phyloP scores from a whole-genome alignment of 2,329 filamentous ascomycete species.

The Alternaria metachromatica region DNA sequence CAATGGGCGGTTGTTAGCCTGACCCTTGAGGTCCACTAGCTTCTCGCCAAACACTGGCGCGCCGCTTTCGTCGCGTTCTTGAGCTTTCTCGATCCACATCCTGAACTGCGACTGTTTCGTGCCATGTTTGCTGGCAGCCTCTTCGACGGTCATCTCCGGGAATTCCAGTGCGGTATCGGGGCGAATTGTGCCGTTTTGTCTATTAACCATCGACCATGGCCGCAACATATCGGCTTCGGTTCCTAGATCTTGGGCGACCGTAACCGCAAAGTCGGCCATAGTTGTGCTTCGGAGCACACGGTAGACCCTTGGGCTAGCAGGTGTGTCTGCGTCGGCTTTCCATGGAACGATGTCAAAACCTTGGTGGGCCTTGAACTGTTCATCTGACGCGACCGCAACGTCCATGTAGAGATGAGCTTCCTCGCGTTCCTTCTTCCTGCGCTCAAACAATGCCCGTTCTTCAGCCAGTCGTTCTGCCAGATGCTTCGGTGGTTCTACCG shows the following conservation, averaged over 20 bases:
- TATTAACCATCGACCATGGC: constrained; percentile 97
- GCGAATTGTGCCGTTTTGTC: constrained; percentile 94
- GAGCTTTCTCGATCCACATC: constrained; percentile 79
- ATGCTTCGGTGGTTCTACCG: constrained; percentile 80
- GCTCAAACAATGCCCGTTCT: constrained; percentile 77
- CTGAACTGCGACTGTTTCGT: constrained; percentile 73
- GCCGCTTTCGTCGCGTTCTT: constrained; percentile 74
- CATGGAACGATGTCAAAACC: constrained; percentile 77
- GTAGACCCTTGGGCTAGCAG: constrained; percentile 74
- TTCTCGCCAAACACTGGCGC: constrained; percentile 74
- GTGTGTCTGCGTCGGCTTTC: constrained; percentile 62
- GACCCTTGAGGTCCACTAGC: constrained; percentile 62
- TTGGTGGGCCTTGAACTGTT: constrained; percentile 80
- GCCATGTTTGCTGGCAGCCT: constrained; percentile 71
- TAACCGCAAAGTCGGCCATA: constrained; percentile 74
- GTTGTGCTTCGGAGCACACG: constrained; percentile 77
- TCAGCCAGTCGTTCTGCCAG: constrained; percentile 80
- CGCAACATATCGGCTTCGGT: constrained; percentile 74
- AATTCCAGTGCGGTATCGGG: constrained; percentile 88
- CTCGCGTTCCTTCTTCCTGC: constrained; percentile 83
- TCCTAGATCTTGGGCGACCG: constrained; percentile 73
- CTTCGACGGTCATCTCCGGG: constrained; percentile 69
- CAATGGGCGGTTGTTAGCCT: constrained; percentile 64
- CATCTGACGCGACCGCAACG: constrained; percentile 79
- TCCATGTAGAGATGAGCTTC: constrained; percentile 93